A percentile compares a stretch with the other conserved stretches of the same genome.
Conservation (phyloP, 2,329 filamentous ascomycete species). For the Apiospora rasikravindrae region DNA sequence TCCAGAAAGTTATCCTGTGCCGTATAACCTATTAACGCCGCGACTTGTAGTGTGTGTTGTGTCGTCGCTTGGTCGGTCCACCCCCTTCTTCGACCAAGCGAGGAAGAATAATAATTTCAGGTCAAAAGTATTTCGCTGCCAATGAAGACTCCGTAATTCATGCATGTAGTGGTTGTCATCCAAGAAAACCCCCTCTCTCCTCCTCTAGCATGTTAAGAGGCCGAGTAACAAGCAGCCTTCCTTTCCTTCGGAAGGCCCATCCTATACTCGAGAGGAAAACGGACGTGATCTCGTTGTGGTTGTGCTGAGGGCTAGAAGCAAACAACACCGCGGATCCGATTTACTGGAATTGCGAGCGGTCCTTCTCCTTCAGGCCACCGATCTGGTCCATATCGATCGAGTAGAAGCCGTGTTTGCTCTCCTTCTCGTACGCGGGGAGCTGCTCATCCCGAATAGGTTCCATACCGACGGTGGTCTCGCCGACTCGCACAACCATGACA, state of each 20-base stretch:
- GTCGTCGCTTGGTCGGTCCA: slow-evolving; percentile 13
- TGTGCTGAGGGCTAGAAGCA: slow-evolving; percentile 10
- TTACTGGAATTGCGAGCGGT: slow-evolving; percentile 38
- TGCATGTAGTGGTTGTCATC: slow-evolving; percentile 24
- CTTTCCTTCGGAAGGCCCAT: not conserved
- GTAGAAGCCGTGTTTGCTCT: slow-evolving; percentile 80
- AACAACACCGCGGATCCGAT: not conserved
- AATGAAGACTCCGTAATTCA: slow-evolving; percentile 26
- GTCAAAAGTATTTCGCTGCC: slow-evolving; percentile 21
- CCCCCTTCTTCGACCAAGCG: slow-evolving; percentile 15
- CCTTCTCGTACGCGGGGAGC: slow-evolving; percentile 88
- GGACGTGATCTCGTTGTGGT: not conserved
- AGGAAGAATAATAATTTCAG: slow-evolving; percentile 17
- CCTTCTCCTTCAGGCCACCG: slow-evolving; percentile 92
- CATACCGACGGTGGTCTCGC: slow-evolving; percentile 84
- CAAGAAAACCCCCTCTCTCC: slow-evolving; percentile 19
- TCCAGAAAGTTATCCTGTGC: slow-evolving; percentile 15
- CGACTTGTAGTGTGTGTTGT: not conserved
- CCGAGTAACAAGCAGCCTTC: not conserved
- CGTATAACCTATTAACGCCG: slow-evolving; percentile 16
- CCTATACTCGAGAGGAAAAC: slow-evolving; percentile 9
- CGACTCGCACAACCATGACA: slow-evolving; percentile 89
- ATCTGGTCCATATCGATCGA: slow-evolving; percentile 94
- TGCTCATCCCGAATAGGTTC: slow-evolving; percentile 83
- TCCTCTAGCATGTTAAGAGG: slow-evolving; percentile 17